These are phyloP conservation scores for Solanum etuberosum DNA, from an alignment of 257 asterid genomes.

Conservation along the genomic window DNA sequence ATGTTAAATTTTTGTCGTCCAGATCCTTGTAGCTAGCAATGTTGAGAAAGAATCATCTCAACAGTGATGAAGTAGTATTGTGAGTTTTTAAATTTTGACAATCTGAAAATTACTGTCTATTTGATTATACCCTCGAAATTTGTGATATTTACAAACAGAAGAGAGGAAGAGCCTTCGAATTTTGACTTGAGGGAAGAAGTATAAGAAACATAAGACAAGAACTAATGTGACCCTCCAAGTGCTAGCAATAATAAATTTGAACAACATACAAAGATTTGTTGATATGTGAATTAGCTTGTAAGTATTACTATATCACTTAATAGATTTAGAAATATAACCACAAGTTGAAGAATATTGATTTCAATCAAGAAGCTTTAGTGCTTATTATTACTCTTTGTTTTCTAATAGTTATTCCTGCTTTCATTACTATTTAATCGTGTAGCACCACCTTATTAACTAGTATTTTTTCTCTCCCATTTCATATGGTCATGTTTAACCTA, in stretches of 20 bases:
- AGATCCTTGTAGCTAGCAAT: too few relatives aligned
- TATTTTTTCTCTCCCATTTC: not conserved
- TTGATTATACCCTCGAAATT: not conserved
- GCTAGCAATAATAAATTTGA: too few relatives aligned
- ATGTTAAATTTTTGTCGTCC: too few relatives aligned
- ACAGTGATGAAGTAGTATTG: too few relatives aligned
- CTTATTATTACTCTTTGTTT: too few relatives aligned
- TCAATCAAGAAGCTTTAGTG: too few relatives aligned
- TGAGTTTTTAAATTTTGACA: not conserved
- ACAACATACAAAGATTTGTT: too few relatives aligned
- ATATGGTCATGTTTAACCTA: not conserved
- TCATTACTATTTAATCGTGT: not conserved
- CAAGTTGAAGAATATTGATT: too few relatives aligned
- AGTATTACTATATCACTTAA: too few relatives aligned
- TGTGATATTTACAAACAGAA: not conserved
- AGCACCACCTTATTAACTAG: not conserved
- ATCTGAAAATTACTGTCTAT: not conserved
- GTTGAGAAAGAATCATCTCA: too few relatives aligned
- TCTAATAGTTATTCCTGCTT: not conserved
- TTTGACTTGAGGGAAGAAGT: not conserved
- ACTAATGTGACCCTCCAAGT: not conserved
- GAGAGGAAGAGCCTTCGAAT: not conserved
- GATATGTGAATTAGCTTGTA: too few relatives aligned
- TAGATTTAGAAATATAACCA: too few relatives aligned
- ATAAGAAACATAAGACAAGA: not conserved